Base-by-base conservation (phyloP, 176 grass and related monocot species). In the Eremochloa ophiuroides region DNA sequence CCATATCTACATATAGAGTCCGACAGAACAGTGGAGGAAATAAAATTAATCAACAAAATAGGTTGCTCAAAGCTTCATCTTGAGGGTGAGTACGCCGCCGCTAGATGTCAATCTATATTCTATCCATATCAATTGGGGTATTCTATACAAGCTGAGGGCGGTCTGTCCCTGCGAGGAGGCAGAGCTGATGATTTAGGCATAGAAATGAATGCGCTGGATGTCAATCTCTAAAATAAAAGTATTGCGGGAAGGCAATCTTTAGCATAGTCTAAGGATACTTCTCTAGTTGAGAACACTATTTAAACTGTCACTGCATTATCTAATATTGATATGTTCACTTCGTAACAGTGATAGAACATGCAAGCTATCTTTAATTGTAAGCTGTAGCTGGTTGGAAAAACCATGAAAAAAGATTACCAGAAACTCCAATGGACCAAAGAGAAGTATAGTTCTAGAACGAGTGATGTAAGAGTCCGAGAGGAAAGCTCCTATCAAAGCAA, bases 401-500 rank as follows among this genome's bases (percentile, higher is more conserved):
- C 2, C 10, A 58, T 69, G n/a, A 83, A 11, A 15, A 20, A 68
- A 68, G 31, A 58, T 82, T 90, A 94, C 92, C 88, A 94, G 66
- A 82, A 91, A 78, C 78, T 85, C 87, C 42, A 94, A 62, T 29
- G 84, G 86, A 46, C 81, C 92, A 75, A 94, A 87, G 16, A 94
- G 50, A 78, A 89, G 87, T 62, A 91, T 89, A 31, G 89, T 75
- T 66, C 40, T 87, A 59, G 88, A 87, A 25, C 89, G 80, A 53
- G 84, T 79, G 42, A 91, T 91, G 81, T 89, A 89, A 10, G 88
- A 89, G 42, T 94, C 89, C 2, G 87, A 91, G 74, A 94, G 66
- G 75, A 91, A 91, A 67, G 89, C 89, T 73, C 89, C 89, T 18
- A 91, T 17, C n/a, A 89, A 62, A 74, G 84, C 30, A 70, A 91